Evolutionary conservation across 805 yeast genomes (phyloP).

Genomic region (Nakazawaea ambrosiae): DNA sequence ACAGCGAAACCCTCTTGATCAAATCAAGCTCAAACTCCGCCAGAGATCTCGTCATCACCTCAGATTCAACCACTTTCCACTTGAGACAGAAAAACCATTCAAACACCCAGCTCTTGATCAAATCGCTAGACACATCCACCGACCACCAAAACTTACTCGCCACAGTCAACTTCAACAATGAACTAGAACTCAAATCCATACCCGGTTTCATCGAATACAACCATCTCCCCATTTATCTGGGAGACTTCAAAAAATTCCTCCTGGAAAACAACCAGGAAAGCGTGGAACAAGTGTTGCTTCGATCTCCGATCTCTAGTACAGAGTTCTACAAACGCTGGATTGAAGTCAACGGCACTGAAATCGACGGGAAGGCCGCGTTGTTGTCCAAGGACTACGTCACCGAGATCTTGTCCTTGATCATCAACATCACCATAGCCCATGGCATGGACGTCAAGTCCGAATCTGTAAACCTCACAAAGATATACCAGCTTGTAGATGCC

Average conservation of each 20-base stretch:
- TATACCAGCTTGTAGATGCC: constrained; percentile 13
- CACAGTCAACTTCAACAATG: constrained; percentile 25
- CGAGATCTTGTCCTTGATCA: constrained; percentile 7
- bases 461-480: constrained; percentile 13
- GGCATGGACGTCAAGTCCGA: constrained; percentile 2
- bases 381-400: constrained; percentile 16
- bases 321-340: constrained; percentile 53
- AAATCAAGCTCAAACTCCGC: constrained; percentile 26
- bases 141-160: constrained; percentile 23
- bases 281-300: constrained; percentile 27
- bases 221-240: constrained; percentile 30
- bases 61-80: constrained; percentile 50
- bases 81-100: constrained; percentile 82
- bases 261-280: constrained; percentile 13
- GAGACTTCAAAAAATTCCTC: constrained; percentile 14
- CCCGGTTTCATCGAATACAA: constrained; percentile 25
- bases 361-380: constrained; percentile 35
- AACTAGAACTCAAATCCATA: constrained; percentile 28
- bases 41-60: constrained; percentile 53
- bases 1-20: constrained; percentile 15
- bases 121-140: constrained; percentile 15
- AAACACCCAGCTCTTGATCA: constrained; percentile 62
- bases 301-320: constrained; percentile 45
- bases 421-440: constrained; percentile 13
- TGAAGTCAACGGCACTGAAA: constrained; percentile 44